Base-by-base conservation (phyloP, 805 yeast species). In the Cyberlindnera americana region DNA sequence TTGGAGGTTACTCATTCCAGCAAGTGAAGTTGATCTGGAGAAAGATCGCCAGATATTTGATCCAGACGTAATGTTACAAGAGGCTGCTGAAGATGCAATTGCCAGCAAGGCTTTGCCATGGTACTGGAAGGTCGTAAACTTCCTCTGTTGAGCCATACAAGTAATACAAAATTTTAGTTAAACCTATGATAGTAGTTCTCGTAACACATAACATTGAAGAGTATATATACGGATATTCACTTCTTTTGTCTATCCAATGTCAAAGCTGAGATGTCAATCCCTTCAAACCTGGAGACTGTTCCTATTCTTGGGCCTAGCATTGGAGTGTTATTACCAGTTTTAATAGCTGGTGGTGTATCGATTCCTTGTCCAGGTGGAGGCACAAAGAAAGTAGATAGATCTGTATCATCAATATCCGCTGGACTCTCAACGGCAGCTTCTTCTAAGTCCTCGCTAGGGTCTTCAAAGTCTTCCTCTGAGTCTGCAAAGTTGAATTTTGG, bases 21-120 rank as follows among this genome's bases (percentile, higher is more conserved):
- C 72, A 14, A 49, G 50, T 19, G 77, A 75, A 31, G 70, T 80
- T 48, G 85, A 81, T 51, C 63, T 81, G 27, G 77, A 70, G 40
- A 65, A 75, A 17, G 84, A 83, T 21, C 64, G 79, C 54, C 70
- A 76, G 26, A 57, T 62, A 23, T 58, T 62, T 34, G 70, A 67
- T 46, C 50, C 57, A 38, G 70, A 67, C 32, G 48, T 54, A 6
- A 48, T 64, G 33, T 59, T 55, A 25, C 67, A 64, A 49, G 69
- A 66, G 44, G 62, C 60, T 31, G 62, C 60, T 10, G 67, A 61
- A 35, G 72, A 61, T 37, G 27, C 19, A 5, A 48, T 49, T 54
- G 23, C 43, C 29, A 13, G 47, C 17, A 47, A 47, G 17, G 30
- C 41, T 19, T 36, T 48, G 4, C 37, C 38, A 10, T 52, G 27